Conservation (phyloP, 192 early-diverging fungal genomes). For the Coemansia furcata region DNA sequence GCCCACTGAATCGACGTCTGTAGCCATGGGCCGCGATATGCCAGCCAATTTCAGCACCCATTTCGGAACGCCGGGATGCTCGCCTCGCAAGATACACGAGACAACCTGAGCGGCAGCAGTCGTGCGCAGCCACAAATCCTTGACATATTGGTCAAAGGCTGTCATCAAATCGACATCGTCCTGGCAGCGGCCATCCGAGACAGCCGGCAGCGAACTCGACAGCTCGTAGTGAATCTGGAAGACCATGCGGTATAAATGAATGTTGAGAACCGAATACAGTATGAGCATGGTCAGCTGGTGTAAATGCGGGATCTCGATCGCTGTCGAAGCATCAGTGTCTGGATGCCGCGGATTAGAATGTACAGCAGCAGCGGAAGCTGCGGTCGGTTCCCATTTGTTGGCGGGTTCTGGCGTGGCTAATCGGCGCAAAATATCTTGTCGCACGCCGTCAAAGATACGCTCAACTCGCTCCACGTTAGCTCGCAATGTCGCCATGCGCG, state of each 20-base stretch:
- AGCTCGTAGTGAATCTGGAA: constrained; percentile 53
- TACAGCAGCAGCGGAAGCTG: not conserved
- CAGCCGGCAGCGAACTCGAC: constrained; percentile 31
- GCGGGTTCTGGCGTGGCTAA: constrained; percentile 10
- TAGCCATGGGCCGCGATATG: constrained; percentile 8
- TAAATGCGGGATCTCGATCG: constrained; percentile 45
- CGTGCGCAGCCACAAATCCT: constrained; percentile 41
- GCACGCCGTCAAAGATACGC: constrained; percentile 34
- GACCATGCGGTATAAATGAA: constrained; percentile 52
- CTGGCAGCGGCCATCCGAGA: constrained; percentile 15
- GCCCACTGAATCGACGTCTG: not conserved
- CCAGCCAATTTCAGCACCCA: constrained; percentile 43
- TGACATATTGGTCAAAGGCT: constrained; percentile 41
- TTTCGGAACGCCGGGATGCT: constrained; percentile 34
- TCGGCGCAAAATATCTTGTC: constrained; percentile 34
- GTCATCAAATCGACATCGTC: constrained; percentile 38
- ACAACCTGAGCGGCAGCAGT: constrained; percentile 42
- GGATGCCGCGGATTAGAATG: not conserved
- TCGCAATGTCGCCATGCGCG: constrained; percentile 30
- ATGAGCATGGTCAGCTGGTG: constrained; percentile 48
- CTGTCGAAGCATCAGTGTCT: not conserved
- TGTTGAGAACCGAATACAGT: constrained; percentile 49
- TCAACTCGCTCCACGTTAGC: constrained; percentile 48
- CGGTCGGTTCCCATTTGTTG: not conserved
- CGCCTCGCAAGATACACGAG: constrained; percentile 48